A percentile compares a stretch with the other conserved stretches of the same genome.
Conservation (phyloP, 345 rosid species). For the Populus nigra region DNA sequence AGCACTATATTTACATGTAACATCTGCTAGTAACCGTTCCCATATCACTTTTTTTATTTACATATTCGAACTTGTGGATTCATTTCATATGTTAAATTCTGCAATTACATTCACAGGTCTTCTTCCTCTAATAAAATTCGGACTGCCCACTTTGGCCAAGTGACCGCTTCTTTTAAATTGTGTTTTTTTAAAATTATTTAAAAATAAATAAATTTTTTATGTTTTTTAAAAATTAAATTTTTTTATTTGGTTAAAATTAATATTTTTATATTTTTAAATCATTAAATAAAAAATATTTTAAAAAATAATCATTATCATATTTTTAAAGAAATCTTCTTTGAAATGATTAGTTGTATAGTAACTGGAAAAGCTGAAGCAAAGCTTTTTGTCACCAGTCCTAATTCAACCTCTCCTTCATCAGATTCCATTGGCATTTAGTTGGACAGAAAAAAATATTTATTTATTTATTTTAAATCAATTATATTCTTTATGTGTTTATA, state of each 20-base stretch:
- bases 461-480: too few relatives aligned
- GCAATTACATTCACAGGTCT: not conserved
- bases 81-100: constrained; percentile 7
- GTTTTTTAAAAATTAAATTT: too few relatives aligned
- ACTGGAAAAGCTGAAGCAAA: not conserved
- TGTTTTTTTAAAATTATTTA: too few relatives aligned
- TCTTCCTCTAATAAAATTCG: not conserved
- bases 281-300: too few relatives aligned
- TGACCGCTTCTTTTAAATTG: too few relatives aligned
- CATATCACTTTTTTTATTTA: not conserved
- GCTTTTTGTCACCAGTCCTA: not conserved
- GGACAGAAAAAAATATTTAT: too few relatives aligned
- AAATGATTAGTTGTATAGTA: not conserved
- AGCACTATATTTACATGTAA: constrained; percentile 7
- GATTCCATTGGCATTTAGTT: not conserved
- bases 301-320: too few relatives aligned
- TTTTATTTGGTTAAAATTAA: too few relatives aligned
- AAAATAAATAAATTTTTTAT: too few relatives aligned
- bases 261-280: too few relatives aligned
- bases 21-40: not conserved
- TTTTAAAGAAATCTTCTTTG: not conserved
- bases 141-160: not conserved
- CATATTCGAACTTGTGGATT: constrained; percentile 7
- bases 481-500: too few relatives aligned
- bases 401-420: not conserved